Conservation (phyloP, 2,329 filamentous ascomycete species). For the Alternaria sp. region DNA sequence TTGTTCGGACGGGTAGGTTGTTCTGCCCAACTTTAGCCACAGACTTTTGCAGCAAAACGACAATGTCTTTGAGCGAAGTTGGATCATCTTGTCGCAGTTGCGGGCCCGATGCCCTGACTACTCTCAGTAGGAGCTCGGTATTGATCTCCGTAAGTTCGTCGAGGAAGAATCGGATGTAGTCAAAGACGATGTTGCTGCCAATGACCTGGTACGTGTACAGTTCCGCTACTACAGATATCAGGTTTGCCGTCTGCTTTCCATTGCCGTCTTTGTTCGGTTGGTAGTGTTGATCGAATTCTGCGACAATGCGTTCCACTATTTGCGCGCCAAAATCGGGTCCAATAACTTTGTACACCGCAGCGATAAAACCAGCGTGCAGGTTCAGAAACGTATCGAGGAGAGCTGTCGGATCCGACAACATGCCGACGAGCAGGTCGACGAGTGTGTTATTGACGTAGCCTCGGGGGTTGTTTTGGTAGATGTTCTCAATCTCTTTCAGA, state of each 20-base stretch:
- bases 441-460: slow-evolving; percentile 85
- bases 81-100: slow-evolving; percentile 90
- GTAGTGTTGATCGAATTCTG: slow-evolving; percentile 74
- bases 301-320: slow-evolving; percentile 78
- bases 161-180: slow-evolving; percentile 84
- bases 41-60: slow-evolving; percentile 76
- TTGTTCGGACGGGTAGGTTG: slow-evolving; percentile 83
- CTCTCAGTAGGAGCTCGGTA: slow-evolving; percentile 83
- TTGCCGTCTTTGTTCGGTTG: slow-evolving; percentile 48
- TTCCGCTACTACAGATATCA: slow-evolving; percentile 82
- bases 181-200: slow-evolving; percentile 82
- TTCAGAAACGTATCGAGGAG: slow-evolving; percentile 90
- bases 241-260: slow-evolving; percentile 70
- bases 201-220: slow-evolving; percentile 93
- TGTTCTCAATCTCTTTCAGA: slow-evolving; percentile 77
- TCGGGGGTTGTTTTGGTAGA: slow-evolving; percentile 85
- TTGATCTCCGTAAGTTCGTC: slow-evolving; percentile 79
- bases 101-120: slow-evolving; percentile 80
- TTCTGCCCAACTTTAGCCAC: slow-evolving; percentile 71
- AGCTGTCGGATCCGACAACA: slow-evolving; percentile 78
- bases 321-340: slow-evolving; percentile 91
- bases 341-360: slow-evolving; percentile 84
- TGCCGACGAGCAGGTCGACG: slow-evolving; percentile 76
- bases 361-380: slow-evolving; percentile 85
- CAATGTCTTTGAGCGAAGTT: slow-evolving; percentile 85